Evolutionary conservation across 2,329 filamentous ascomycete species (phyloP), one percentile per base, ranked within the genome.

Genomic region (Xylariaceae sp.): DNA sequence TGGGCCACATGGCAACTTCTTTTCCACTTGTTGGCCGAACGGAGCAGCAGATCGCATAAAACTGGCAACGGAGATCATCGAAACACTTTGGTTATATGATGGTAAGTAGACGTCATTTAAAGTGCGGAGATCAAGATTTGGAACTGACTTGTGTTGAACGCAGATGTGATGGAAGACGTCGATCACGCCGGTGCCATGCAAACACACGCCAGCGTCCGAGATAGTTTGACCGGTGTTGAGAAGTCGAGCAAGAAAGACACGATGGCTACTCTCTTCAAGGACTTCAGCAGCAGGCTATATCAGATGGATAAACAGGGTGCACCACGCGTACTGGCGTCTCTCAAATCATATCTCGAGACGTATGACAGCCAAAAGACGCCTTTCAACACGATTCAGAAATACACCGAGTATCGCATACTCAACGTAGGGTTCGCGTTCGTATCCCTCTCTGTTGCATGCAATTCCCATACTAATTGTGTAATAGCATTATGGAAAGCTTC

Each of bases 401-500:
- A 58, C 40, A 60, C 57, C 13, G 57, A 60, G 39, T 60, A 60
- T 47, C 55, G 57, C 18, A 58, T 60, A 42, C 34, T 58, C 14
- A 60, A 60, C 36, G 57, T 60, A 42, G 57, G 57, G 41, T 60
- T 58, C 33, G 52, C 5, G 36, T 39, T n/a, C 6, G 14, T 17
- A 16, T 17, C 13, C 43, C 22, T 36, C 10, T 6, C 7, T 28
- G 4, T 7, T 4, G 22, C 31, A 6, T 16, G 12, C 17, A 19
- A 16, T 10, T 4, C 22, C 22, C 18, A 18, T 50, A 44, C 42
- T 55, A 47, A 51, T 42, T 3, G 2, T 38, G 16, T 5, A n/a
- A 17, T 10, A 57, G 57, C 36, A 58, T 60, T 46, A 60, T 60
- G 57, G 57, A 60, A n/a, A 56, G 52, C 47, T 60, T 60, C 48